Base-by-base conservation (phyloP, 371 early-diverging fungal genomes). In the Lichtheimia ramosa region DNA sequence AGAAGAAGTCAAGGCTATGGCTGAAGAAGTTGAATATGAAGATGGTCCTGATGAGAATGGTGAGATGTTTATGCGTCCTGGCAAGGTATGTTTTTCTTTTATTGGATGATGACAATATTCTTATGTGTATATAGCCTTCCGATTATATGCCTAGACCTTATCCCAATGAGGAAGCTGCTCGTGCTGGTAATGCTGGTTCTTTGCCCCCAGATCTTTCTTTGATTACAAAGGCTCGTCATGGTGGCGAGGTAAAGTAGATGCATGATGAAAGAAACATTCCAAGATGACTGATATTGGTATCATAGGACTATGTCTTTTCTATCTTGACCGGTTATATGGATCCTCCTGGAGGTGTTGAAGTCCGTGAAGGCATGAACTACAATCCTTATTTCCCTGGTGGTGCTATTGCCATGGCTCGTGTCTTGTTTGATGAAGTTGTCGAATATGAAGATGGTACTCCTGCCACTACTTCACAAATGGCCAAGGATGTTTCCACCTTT, bases 311-410 rank as follows among this genome's bases (percentile, higher is more conserved):
- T 71, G 86, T 98, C 67, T 96, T 95, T 80, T 75, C 97, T 59
- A 89, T 98, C 59, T 83, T 98, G 57, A 93, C 94, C 24, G 98
- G 98, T 54, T 98, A 97, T 79, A 82, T 85, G 69, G 98, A 97
- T 64, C 89, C 98, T 40, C 98, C 98, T 52, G 96, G 96, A 40
- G 98, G 98, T 78, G 86, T 98, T 61, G 87, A 89, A 65, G 75
- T 97, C 55, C 91, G 96, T 79, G 96, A 96, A 75, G 97, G 97
- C 62, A 84, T 97, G 48, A 90, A 96, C 89, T 97, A 94, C 85
- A 98, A 98, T 86, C 95, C 96, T 48, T 98, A 97, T 85, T 97
- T 98, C 93, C 98, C 96, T 23, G 98, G 98, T 63, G 97, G 98
- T 66, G 94, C 97, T 59, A 98, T 98, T 81, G 89, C 92, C 67